A percentile compares a stretch with the other conserved stretches of the same genome.
Evolutionary conservation across 306 rosid genomes (phyloP).

Genomic region (Lotus japonicus): DNA sequence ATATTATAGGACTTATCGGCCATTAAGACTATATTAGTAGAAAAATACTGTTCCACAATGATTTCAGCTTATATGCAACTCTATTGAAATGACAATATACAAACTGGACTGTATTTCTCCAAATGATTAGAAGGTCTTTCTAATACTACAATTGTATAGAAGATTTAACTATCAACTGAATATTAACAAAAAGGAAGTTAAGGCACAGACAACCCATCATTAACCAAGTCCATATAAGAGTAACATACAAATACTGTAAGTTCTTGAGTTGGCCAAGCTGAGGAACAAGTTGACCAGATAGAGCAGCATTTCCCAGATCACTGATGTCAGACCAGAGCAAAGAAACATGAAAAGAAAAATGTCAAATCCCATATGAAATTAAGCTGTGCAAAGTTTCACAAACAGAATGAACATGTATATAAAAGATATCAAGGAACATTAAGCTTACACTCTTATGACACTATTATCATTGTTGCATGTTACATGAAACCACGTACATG

Average conservation of each 20-base stretch:
- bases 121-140: no score
- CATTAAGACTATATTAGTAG: no score
- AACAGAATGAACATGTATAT: not conserved
- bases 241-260: slow-evolving; percentile 87
- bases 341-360: slow-evolving; percentile 11
- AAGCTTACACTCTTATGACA: slow-evolving; percentile 89
- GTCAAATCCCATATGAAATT: slow-evolving; percentile 9
- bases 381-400: not conserved
- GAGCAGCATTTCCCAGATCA: slow-evolving; percentile 95
- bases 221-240: not conserved
- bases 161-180: no score
- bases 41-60: no score
- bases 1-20: no score
- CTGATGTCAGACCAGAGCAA: slow-evolving; percentile 37
- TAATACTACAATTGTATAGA: no score
- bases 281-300: slow-evolving; percentile 92
- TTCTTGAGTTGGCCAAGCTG: slow-evolving; percentile 96
- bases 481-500: slow-evolving; percentile 99
- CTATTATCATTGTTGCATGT: slow-evolving; percentile 98
- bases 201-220: not conserved
- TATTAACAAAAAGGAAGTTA: no score
- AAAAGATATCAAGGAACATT: slow-evolving; percentile 18
- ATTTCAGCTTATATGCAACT: no score
- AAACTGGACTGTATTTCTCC: no score
- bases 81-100: no score